These are phyloP conservation scores for Brassica carinata DNA, from an alignment of 345 rosid species.

Conservation along the genomic window DNA sequence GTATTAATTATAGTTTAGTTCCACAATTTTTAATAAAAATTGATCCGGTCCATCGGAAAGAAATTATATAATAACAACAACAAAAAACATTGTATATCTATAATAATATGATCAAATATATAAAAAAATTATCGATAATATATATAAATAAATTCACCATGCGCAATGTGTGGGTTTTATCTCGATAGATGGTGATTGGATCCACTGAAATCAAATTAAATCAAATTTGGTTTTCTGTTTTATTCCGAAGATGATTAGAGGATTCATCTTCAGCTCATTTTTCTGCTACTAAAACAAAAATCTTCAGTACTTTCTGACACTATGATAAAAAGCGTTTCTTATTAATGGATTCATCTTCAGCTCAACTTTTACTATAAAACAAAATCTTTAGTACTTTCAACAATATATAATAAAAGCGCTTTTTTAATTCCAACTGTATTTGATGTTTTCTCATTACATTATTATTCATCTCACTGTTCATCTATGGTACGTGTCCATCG, in stretches of 20 bases:
- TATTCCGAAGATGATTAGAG: neutral
- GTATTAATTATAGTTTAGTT: too few species aligned
- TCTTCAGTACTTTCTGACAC: neutral
- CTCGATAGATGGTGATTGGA: too few species aligned
- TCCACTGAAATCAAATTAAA: too few species aligned
- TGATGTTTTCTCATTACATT: slow-evolving; percentile 10
- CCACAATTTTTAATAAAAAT: too few species aligned
- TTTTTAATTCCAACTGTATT: neutral
- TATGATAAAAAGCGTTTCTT: neutral
- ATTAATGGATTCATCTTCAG: neutral
- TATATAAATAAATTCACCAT: too few species aligned
- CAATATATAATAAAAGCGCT: neutral
- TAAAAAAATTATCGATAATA: too few species aligned
- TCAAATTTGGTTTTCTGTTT: too few species aligned
- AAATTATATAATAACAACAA: too few species aligned
- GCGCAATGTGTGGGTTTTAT: too few species aligned
- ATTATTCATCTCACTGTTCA: slow-evolving; percentile 2
- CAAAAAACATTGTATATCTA: too few species aligned
- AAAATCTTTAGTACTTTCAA: slow-evolving; percentile 1
- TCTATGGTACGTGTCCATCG: neutral
- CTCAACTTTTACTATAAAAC: neutral
- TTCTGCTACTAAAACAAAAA: neutral
- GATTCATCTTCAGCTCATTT: neutral
- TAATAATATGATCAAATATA: too few species aligned
- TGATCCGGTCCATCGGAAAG: too few species aligned